Base-by-base conservation (phyloP, 129 eudicot species). In the Glebionis coronaria region DNA sequence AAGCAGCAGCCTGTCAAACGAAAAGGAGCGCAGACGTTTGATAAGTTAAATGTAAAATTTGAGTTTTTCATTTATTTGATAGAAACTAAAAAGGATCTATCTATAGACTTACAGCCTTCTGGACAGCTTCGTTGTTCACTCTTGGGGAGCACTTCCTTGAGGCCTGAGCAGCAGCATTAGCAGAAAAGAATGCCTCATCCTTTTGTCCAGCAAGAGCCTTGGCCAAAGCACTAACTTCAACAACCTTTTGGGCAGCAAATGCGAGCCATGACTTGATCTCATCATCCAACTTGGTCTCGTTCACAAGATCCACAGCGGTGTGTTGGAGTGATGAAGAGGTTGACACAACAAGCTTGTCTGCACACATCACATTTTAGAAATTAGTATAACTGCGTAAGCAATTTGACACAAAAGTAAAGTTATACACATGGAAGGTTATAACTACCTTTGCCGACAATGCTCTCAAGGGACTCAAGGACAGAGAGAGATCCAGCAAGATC, bases 61-160 rank as follows among this genome's bases (percentile, higher is more conserved):
- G 50, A 1, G 4, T 49, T 25, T 28, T 28, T 69, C 10, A 7
- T 23, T 12, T 14, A 25, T 15, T 9, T 10, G 14, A 27, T 6
- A 65, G 44, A 40, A 9, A 58, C 1, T 27, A 29, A 11, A 31
- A n/a, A 1, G 27, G 25, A 60, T 25, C 18, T 25, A 15, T 56
- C 21, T 72, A n/a, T n/a, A 23, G 52, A 87, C 90, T 84, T 82
- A 87, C 90, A 84, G 90, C 90, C 81, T 87, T 87, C 68, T 87
- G 95, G 56, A 87, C 95, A 47, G 87, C 83, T 74, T 81, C 95
- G 56, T 94, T 94, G 58, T 57, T 94, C 78, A 94, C 99, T 74
- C 99, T 89, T 19, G 99, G 99, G 19, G 99, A 94, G 80, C 85
- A 70, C 78, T 87, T 93, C 86, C 99, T 89, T 67, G 97, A 93